Base-by-base conservation (phyloP, 2,329 filamentous ascomycete species). In the Endoconidiophora polonica region DNA sequence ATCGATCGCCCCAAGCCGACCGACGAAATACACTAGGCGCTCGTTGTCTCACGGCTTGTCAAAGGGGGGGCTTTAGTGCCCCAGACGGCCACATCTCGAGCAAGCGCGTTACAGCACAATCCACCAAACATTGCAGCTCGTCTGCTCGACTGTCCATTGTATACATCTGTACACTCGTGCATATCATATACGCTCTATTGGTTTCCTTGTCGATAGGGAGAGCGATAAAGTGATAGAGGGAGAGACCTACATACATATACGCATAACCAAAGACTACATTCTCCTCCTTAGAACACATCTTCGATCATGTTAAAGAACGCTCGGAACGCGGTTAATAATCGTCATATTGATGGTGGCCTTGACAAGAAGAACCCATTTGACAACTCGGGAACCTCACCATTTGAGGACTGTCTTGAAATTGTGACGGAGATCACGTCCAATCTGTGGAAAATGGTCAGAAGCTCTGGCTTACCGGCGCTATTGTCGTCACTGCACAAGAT, bases 311-410 rank as follows among this genome's bases (percentile, higher is more conserved):
- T 37, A 39, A 29, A 36, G 16, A 10, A 36, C 22, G 18, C 29
- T 16, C 48, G 48, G 26, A 49, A 39, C 16, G n/a, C 41, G 22
- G 41, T 33, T 12, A 44, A 44, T n/a, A 33, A 33, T 33, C 48
- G 48, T 12, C 48, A 50, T 40, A 48, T 24, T 24, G 48, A 41
- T 14, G 51, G 48, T 22, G 45, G 52, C 24, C 29, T 50, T 5
- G 57, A 55, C 54, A 52, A 56, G 43, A 54, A 54, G 49, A 55
- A 56, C 54, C 51, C 55, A 37, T 52, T 56, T 46, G 55, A 54
- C 41, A 51, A 55, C 39, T 26, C 58, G 57, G 37, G 54, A 52
- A 6, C 59, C 54, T 6, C 59, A 60, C 20, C 64, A 64, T 53
- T 45, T 68, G 52, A 62, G 61, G 56, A 51, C n/a, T 45, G 39